phyloP scores from a whole-genome alignment of 345 rosid genomes.

The Camelina laxa region DNA sequence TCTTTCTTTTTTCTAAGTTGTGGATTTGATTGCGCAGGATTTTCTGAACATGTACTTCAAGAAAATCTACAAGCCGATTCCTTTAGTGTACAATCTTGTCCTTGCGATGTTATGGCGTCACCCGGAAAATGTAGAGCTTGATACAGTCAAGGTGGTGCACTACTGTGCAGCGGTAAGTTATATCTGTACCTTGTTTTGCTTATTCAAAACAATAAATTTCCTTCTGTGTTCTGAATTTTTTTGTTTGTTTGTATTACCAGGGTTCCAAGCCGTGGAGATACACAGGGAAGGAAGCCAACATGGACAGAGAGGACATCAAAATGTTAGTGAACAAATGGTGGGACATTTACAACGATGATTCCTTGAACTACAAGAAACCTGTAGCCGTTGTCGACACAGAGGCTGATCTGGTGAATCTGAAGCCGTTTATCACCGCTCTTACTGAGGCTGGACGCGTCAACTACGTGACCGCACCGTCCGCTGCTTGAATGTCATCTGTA shows the following conservation, averaged over 20 bases:
- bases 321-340: slow-evolving; percentile 77
- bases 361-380: slow-evolving; percentile 57
- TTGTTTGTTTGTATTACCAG: slow-evolving; percentile 26
- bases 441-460: slow-evolving; percentile 58
- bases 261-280: slow-evolving; percentile 98
- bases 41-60: slow-evolving; percentile 80
- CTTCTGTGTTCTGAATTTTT: background rate
- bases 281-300: slow-evolving; percentile 77
- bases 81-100: slow-evolving; percentile 68
- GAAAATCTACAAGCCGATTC: slow-evolving; percentile 73
- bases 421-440: slow-evolving; percentile 61
- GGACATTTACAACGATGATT: slow-evolving; percentile 75
- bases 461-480: slow-evolving; percentile 73
- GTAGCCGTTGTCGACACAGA: background rate
- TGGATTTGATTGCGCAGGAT: slow-evolving; percentile 49
- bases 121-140: slow-evolving; percentile 82
- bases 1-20: background rate
- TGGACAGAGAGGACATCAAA: slow-evolving; percentile 83
- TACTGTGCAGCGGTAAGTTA: slow-evolving; percentile 81
- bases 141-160: slow-evolving; percentile 76
- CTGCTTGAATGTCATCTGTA: slow-evolving; percentile 52
- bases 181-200: too few relatives aligned
- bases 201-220: background rate
- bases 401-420: slow-evolving; percentile 42
- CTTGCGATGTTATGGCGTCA: slow-evolving; percentile 96